Base-by-base conservation (phyloP, 208 protist species). In the Wallacemonas sp. region DNA sequence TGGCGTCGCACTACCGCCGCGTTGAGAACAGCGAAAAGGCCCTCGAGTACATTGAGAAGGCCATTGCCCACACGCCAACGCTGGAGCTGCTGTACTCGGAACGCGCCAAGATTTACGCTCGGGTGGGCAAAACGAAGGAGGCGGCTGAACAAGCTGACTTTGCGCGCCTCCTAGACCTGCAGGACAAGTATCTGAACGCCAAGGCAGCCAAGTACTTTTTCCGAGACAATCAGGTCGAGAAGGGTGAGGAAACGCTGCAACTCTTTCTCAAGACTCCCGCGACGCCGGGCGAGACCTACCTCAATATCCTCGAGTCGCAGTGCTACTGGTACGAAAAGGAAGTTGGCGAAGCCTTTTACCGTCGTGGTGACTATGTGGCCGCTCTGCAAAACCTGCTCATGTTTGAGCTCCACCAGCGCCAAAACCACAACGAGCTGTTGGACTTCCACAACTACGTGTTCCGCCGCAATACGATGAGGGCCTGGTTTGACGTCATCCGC, bases 361-460 rank as follows among this genome's bases (percentile, higher is more conserved):
- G 90, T 58, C 58, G 49, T 30, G 86, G 86, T 12, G 84, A 97
- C 64, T 88, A 90, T 70, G 80, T 95, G n/a, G 88, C 75, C 14
- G 94, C 97, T 2, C 73, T 98, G 56, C 90, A 97, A 72, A 93
- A 97, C 49, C 88, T 95, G 36, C 70, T 96, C 31, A 81, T 92
- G 59, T 92, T 98, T 21, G 93, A 98, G 66, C 70, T 92, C 62
- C 90, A 98, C 71, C 97, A 98, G 83, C 67, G 66, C 34, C 86
- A 98, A 51, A 97, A 98, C 69, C 79, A 86, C 62, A 86, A 93
- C 41, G 96, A 99, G 73, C 90, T 98, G 68, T 94, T 92, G 70
- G 97, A 99, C 70, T 99, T 99, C 84, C 97, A 99, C 85, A 90
- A 90, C 68, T 98, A 99, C 76, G 97, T 97, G 54, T 90, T 98